Percentiles rank a stretch among this genome's conserved stretches.
Conservation (phyloP, 2,329 filamentous ascomycete species). For the Pseudocercospora eumusae region DNA sequence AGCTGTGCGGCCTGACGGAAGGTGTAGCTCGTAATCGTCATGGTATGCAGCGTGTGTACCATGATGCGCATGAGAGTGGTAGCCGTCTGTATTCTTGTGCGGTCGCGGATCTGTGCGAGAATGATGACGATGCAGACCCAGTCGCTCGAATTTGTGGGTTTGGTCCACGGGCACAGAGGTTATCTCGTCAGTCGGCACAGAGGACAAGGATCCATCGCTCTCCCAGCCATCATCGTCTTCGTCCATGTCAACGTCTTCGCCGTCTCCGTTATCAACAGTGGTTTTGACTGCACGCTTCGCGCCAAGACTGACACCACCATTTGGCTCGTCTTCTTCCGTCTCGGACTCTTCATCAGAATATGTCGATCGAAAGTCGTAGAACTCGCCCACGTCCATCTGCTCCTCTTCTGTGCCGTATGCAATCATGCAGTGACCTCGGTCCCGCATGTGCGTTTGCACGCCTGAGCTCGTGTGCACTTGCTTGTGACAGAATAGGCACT, state of each 20-base stretch:
- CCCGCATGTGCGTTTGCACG: constrained; percentile 94
- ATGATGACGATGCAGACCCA: constrained; percentile 74
- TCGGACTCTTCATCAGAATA: constrained; percentile 77
- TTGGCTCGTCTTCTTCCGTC: constrained; percentile 54
- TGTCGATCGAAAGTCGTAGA: constrained; percentile 94
- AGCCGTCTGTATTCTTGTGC: constrained; percentile 74
- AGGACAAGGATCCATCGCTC: constrained; percentile 83
- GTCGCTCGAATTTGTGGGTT: constrained; percentile 69
- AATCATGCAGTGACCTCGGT: constrained; percentile 96
- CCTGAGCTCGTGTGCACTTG: constrained; percentile 74
- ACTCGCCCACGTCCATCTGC: constrained; percentile 91
- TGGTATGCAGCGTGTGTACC: constrained; percentile 79
- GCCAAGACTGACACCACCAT: constrained; percentile 68
- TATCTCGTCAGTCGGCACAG: constrained; percentile 81
- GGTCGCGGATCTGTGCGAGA: constrained; percentile 67
- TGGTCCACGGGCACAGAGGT: constrained; percentile 76
- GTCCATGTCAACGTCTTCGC: constrained; percentile 58
- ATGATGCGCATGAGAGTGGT: constrained; percentile 75
- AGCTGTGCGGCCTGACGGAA: constrained; percentile 84
- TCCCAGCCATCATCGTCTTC: constrained; percentile 81
- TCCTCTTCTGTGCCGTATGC: constrained; percentile 86
- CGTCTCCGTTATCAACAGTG: constrained; percentile 50
- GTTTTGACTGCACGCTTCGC: constrained; percentile 56
- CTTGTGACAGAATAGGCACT: constrained; percentile 88
- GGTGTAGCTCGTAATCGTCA: constrained; percentile 89